A percentile compares a stretch with the other conserved stretches of the same genome.
These are phyloP conservation scores for Hygrocybe punicea DNA, from an alignment of 768 basidiomycete species.

Conservation along the genomic window DNA sequence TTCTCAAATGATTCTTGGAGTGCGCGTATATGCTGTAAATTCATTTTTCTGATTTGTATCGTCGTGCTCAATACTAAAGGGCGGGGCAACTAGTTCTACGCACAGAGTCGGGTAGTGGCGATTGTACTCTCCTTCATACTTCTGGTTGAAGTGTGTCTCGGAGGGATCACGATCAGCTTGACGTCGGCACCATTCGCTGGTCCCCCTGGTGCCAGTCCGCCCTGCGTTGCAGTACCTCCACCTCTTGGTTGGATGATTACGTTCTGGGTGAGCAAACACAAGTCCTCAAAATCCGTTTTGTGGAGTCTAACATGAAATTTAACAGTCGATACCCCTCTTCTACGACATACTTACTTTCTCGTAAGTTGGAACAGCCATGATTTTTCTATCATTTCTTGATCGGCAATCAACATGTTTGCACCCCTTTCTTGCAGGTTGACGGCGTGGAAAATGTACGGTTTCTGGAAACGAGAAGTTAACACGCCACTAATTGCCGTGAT, in stretches of 20 bases:
- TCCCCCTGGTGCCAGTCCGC: constrained; percentile 12
- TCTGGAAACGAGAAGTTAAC: background rate
- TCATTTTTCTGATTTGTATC: background rate
- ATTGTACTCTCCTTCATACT: constrained; percentile 13
- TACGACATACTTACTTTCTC: constrained; percentile 17
- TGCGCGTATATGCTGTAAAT: constrained; percentile 24
- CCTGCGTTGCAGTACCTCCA: constrained; percentile 21
- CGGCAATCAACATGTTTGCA: no score
- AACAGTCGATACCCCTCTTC: constrained; percentile 14
- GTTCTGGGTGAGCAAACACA: constrained; percentile 20
- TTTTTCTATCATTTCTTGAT: background rate
- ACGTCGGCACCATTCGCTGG: constrained; percentile 13
- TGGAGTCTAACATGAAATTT: background rate
- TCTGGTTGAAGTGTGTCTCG: constrained; percentile 13
- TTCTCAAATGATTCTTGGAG: constrained; percentile 25
- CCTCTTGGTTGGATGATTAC: constrained; percentile 21
- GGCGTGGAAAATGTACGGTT: background rate
- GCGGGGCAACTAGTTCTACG: constrained; percentile 14
- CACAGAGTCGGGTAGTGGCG: constrained; percentile 13
- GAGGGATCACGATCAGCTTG: constrained; percentile 18
- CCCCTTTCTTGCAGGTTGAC: constrained; percentile 1
- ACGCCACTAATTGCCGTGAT: constrained; percentile 4
- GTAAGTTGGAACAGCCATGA: constrained; percentile 10
- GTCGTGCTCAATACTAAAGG: background rate
- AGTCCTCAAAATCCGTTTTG: background rate